Evolutionary conservation across 495 filamentous ascomycete genomes (phyloP), one percentile per base, ranked within the genome.

Genomic region (Mytilinidion resinicola): DNA sequence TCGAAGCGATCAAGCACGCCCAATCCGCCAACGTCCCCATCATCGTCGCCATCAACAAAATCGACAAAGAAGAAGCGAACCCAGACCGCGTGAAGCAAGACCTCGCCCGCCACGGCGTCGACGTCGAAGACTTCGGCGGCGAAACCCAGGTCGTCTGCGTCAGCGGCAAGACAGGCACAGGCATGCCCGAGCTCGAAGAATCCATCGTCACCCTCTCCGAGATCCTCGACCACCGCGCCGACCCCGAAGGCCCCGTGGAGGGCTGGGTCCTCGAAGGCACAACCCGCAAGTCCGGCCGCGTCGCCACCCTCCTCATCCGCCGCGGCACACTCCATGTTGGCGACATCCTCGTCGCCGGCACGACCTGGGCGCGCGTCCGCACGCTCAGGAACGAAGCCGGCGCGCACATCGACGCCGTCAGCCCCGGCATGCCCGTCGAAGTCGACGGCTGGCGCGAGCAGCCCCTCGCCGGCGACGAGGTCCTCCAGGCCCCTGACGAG

Each of bases 21-120:
- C 87, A 86, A 48, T 77, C 79, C n/a, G 90, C 95, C 34, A 86
- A 87, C 55, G 95, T 97, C 1, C 91, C 93, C 11, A 92, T 99
- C 50, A 95, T 97, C 54, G 95, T 97, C 15, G 95, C 95, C n/a
- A 89, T 96, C 72, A 99, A 90, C 76, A 99, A 99, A 71, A 82
- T 95, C 47, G 95, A 99, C 71, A 96, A 92, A 72, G 83, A 86
- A 59, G 84, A 85, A 38, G 81, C 87, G 17, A 82, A 90, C 60
- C 70, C 86, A 12, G 86, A 96, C 41, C 80, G 80, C 20, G 91
- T 96, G 55, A 96, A 96, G 71, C 78, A 83, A 54, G 95, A 97
- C 69, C 82, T 99, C 30, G 82, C 88, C 8, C 75, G 81, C n/a
- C 80, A 95, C 61, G 88, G 88, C 15, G 80, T 99, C 19, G 88